These are phyloP conservation scores for Verticillium nonalfalfae DNA, from an alignment of 2,329 filamentous ascomycete genomes.

Conservation along the genomic window DNA sequence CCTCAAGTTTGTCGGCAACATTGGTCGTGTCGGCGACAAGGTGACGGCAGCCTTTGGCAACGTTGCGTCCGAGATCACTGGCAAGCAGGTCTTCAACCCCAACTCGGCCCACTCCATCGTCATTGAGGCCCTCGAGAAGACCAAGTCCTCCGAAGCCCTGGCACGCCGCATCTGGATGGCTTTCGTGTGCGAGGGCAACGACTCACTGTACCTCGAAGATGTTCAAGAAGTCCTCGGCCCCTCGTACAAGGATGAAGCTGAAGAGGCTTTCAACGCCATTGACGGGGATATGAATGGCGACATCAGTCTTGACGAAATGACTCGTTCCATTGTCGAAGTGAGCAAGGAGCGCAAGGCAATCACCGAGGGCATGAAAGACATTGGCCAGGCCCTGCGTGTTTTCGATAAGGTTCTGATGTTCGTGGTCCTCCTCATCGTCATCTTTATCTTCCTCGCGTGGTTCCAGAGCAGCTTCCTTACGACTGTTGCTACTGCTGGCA, in stretches of 20 bases:
- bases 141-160: constrained; percentile 78
- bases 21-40: constrained; percentile 83
- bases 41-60: constrained; percentile 90
- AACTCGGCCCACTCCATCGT: constrained; percentile 87
- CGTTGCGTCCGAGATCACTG: constrained; percentile 89
- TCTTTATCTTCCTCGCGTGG: constrained; percentile 64
- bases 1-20: constrained; percentile 57
- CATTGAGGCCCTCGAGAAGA: constrained; percentile 80
- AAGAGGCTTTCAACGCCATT: constrained; percentile 75
- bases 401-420: constrained; percentile 81
- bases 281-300: constrained; percentile 90
- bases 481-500: constrained; percentile 84
- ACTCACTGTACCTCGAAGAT: constrained; percentile 74
- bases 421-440: constrained; percentile 70
- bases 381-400: constrained; percentile 87
- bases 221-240: constrained; percentile 80
- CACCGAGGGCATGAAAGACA: constrained; percentile 91
- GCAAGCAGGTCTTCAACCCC: constrained; percentile 91
- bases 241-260: constrained; percentile 68
- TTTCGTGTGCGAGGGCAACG: constrained; percentile 84
- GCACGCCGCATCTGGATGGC: constrained; percentile 98
- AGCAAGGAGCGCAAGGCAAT: constrained; percentile 85
- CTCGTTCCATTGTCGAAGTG: constrained; percentile 77
- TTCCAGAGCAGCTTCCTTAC: constrained; percentile 13
- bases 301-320: constrained; percentile 92